phyloP scores from a whole-genome alignment of 2,329 filamentous ascomycete species.

The Verticillium klebahnii region DNA sequence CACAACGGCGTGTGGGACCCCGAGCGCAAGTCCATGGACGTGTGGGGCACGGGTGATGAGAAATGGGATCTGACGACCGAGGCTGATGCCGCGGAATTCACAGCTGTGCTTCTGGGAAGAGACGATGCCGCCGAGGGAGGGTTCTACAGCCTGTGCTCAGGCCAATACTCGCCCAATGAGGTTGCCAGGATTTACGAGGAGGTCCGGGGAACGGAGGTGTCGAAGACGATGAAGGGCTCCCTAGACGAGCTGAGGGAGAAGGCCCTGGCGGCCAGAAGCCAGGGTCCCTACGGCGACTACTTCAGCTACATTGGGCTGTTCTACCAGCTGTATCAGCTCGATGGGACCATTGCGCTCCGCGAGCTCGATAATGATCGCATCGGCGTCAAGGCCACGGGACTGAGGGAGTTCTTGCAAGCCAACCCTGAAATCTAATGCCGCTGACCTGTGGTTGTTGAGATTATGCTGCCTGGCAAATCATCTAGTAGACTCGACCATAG shows the following conservation, averaged over 20 bases:
- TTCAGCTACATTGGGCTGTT: constrained; percentile 3
- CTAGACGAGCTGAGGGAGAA: neutral
- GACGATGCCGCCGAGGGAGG: neutral
- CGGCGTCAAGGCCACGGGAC: neutral
- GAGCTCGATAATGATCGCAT: constrained; percentile 4
- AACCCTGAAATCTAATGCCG: neutral
- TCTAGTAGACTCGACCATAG: too few relatives aligned
- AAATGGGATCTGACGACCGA: constrained; percentile 3
- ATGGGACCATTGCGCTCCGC: constrained; percentile 1
- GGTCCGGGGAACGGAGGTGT: neutral
- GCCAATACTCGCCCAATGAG: neutral
- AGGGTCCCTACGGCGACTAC: neutral
- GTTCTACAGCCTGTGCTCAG: neutral
- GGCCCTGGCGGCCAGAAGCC: neutral
- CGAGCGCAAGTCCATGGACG: neutral
- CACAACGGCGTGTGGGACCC: neutral
- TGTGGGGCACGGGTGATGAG: constrained; percentile 2
- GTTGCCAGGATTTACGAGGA: neutral
- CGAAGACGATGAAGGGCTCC: neutral
- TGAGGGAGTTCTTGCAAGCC: constrained; percentile 1
- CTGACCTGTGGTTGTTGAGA: neutral
- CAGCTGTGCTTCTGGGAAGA: constrained; percentile 1
- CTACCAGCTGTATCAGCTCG: constrained; percentile 2
- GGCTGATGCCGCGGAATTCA: constrained; percentile 4
- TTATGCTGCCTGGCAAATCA: too few relatives aligned